Evolutionary conservation across 768 basidiomycete species (phyloP).

Genomic region (Gymnopilus junonius): DNA sequence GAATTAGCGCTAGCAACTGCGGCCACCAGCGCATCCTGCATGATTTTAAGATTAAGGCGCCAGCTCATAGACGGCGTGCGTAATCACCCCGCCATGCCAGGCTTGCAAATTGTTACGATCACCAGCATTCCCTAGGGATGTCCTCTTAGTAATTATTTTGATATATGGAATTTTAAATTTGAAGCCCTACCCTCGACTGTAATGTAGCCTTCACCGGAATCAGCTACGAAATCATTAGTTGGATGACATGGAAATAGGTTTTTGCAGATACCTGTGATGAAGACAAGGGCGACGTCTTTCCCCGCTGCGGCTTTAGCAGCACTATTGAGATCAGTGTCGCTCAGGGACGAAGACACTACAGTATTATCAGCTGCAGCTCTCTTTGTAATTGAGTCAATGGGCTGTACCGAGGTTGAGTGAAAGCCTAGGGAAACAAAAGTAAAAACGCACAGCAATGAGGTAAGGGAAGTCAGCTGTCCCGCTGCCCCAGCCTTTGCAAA

Average conservation of each 20-base stretch:
- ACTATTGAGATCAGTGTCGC: slow-evolving; percentile 51
- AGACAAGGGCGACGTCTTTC: slow-evolving; percentile 56
- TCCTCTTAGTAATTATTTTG: not conserved
- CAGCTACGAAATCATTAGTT: slow-evolving; percentile 24
- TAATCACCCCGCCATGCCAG: slow-evolving; percentile 52
- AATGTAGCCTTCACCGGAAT: slow-evolving; percentile 49
- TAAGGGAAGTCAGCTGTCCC: slow-evolving; percentile 59
- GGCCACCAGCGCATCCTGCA: slow-evolving; percentile 49
- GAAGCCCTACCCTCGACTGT: slow-evolving; percentile 42
- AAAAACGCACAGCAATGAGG: slow-evolving; percentile 42
- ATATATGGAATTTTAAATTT: too few species aligned
- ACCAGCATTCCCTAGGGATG: slow-evolving; percentile 48
- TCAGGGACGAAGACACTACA: slow-evolving; percentile 48
- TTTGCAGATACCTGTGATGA: slow-evolving; percentile 44
- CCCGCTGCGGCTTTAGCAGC: slow-evolving; percentile 48
- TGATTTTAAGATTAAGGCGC: not conserved
- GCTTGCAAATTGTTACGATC: slow-evolving; percentile 56
- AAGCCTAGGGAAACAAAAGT: not conserved
- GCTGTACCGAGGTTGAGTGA: slow-evolving; percentile 30
- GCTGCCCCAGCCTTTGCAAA: slow-evolving; percentile 46
- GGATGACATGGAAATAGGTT: not conserved
- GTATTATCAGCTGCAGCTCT: slow-evolving; percentile 43
- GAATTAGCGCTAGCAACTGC: slow-evolving; percentile 57
- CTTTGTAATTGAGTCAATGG: slow-evolving; percentile 48
- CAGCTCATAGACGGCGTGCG: not conserved